A percentile compares a stretch with the other conserved stretches of the same genome.
Conservation (phyloP, 2,329 filamentous ascomycete genomes). For the Fusarium papillatum region DNA sequence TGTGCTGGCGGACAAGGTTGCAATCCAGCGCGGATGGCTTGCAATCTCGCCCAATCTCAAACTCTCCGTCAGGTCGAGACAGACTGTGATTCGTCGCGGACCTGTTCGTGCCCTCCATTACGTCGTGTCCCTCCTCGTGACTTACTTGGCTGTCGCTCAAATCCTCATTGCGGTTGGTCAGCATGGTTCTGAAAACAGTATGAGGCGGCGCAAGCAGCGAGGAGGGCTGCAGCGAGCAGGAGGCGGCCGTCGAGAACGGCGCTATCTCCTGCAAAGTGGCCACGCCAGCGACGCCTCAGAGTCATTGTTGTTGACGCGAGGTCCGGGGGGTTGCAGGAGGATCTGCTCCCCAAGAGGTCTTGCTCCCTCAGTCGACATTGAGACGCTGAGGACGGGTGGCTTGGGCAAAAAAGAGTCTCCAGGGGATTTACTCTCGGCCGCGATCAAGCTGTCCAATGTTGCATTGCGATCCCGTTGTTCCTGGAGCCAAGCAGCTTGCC, state of each 20-base stretch:
- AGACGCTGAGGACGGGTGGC: constrained; percentile 9
- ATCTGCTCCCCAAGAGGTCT: not conserved
- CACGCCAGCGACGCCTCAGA: constrained; percentile 33
- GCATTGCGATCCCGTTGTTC: not conserved
- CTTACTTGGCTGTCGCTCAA: constrained; percentile 8
- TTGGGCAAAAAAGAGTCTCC: not conserved
- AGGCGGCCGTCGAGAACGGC: constrained; percentile 7
- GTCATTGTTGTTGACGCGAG: constrained; percentile 24
- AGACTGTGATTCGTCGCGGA: constrained; percentile 25
- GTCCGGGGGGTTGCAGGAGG: not conserved
- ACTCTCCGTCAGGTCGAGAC: constrained; percentile 31
- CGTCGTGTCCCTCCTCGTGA: constrained; percentile 31
- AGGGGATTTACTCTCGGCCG: not conserved
- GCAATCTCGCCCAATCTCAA: constrained; percentile 31
- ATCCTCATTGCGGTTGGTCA: constrained; percentile 19
- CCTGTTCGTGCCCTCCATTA: constrained; percentile 28
- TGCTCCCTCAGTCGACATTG: constrained; percentile 11
- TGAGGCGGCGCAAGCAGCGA: constrained; percentile 4
- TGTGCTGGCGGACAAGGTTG: constrained; percentile 36
- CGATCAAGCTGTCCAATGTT: not conserved
- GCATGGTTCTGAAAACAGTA: constrained; percentile 33
- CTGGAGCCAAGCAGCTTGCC: not conserved
- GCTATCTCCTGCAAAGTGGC: constrained; percentile 12
- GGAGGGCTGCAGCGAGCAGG: constrained; percentile 12
- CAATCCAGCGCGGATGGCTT: constrained; percentile 34